Evolutionary conservation across 2,329 filamentous ascomycete genomes (phyloP).

Genomic region (Endoconidiophora polonica): DNA sequence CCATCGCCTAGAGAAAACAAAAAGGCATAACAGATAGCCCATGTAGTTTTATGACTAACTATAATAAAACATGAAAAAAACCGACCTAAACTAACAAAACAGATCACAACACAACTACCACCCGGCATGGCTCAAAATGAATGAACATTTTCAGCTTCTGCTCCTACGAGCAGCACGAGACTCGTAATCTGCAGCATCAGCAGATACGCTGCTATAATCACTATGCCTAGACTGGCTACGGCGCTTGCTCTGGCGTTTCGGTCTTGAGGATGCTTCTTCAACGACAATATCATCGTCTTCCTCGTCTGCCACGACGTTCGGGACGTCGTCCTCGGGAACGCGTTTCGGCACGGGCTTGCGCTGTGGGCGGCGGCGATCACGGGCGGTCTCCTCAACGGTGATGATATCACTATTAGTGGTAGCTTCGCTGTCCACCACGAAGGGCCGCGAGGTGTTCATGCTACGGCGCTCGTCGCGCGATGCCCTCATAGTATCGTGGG

Average conservation of each 20-base stretch:
- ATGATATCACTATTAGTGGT: conserved; percentile 5
- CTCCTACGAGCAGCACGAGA: background rate
- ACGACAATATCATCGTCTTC: conserved; percentile 5
- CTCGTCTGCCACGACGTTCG: background rate
- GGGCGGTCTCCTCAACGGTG: conserved; percentile 4
- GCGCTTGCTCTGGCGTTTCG: background rate
- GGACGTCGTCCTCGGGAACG: background rate
- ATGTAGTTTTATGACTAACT: too few species aligned
- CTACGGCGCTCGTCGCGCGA: background rate
- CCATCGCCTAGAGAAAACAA: background rate
- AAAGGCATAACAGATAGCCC: background rate
- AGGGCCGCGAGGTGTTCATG: background rate
- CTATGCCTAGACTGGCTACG: conserved; percentile 5
- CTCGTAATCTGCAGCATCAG: conserved; percentile 1
- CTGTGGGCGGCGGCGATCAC: background rate
- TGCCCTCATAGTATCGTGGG: background rate
- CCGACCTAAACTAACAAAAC: background rate
- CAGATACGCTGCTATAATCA: conserved; percentile 6
- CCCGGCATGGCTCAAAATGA: background rate
- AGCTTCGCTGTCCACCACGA: background rate
- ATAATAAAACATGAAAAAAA: background rate
- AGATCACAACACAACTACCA: background rate
- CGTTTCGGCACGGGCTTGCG: conserved; percentile 6
- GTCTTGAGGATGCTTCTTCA: background rate
- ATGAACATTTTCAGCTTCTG: background rate